Evolutionary conservation across 192 early-diverging fungal species (phyloP).

Genomic region (Paraglomus brasilianum): DNA sequence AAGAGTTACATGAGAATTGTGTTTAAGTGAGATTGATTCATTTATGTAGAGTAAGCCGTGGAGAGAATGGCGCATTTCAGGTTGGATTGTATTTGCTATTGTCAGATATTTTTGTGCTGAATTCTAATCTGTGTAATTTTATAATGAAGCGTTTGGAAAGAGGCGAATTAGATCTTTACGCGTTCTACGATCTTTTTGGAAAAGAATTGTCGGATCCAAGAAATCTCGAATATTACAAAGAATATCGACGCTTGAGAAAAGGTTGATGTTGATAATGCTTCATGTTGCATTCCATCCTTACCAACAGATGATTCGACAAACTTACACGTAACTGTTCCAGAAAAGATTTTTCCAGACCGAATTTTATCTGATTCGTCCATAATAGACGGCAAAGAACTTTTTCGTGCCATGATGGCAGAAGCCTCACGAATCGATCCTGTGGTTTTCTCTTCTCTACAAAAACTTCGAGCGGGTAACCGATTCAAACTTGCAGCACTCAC

Average conservation of each 20-base stretch:
- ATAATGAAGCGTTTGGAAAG: slow-evolving; percentile 47
- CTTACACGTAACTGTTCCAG: neutral
- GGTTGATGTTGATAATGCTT: slow-evolving; percentile 26
- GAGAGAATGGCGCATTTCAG: slow-evolving; percentile 48
- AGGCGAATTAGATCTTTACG: slow-evolving; percentile 55
- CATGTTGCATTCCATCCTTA: neutral
- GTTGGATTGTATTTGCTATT: slow-evolving; percentile 23
- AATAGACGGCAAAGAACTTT: slow-evolving; percentile 61
- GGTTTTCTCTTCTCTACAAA: slow-evolving; percentile 51
- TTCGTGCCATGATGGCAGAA: slow-evolving; percentile 64
- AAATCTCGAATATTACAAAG: slow-evolving; percentile 48
- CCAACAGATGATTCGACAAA: neutral
- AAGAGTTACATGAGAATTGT: neutral
- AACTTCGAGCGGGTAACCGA: slow-evolving; percentile 41
- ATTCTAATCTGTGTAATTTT: neutral
- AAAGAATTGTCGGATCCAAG: slow-evolving; percentile 54
- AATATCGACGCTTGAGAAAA: slow-evolving; percentile 37
- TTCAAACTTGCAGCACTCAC: slow-evolving; percentile 79
- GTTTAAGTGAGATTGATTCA: neutral
- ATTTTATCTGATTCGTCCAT: slow-evolving; percentile 27
- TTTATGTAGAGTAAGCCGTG: slow-evolving; percentile 33
- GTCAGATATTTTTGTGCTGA: neutral
- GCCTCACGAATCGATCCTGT: slow-evolving; percentile 42
- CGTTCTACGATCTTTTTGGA: slow-evolving; percentile 60
- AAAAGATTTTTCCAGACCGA: neutral